phyloP scores from a whole-genome alignment of 768 basidiomycete genomes.

The Amanita thiersii region DNA sequence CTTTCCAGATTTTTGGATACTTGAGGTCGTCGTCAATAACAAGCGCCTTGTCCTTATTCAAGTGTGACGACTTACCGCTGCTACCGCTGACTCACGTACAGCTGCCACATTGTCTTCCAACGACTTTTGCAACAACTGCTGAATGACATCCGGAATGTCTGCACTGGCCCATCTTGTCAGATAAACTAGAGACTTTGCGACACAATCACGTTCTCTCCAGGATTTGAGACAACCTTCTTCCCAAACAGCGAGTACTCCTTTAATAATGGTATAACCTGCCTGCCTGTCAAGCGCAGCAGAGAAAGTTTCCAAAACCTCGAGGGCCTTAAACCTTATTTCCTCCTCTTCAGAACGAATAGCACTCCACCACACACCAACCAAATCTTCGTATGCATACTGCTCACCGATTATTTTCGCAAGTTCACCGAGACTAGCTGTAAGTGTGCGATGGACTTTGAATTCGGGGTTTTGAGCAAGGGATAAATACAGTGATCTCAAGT shows the following conservation, averaged over 20 bases:
- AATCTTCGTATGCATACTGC: conserved; percentile 55
- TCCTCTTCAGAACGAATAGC: conserved; percentile 50
- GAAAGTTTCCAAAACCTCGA: conserved; percentile 59
- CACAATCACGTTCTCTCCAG: conserved; percentile 78
- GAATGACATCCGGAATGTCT: conserved; percentile 37
- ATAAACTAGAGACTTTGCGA: conserved; percentile 46
- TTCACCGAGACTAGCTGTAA: conserved; percentile 86
- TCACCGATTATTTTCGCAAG: conserved; percentile 79
- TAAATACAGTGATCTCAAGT: conserved; percentile 62
- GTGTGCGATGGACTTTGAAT: conserved; percentile 62
- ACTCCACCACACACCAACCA: conserved; percentile 67
- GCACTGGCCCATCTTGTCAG: conserved; percentile 34
- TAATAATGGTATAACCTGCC: conserved; percentile 36
- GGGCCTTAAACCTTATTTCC: conserved; percentile 63
- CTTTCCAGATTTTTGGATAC: conserved; percentile 39
- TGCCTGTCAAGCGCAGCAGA: conserved; percentile 42
- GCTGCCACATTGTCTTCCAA: conserved; percentile 77
- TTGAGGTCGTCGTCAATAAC: conserved; percentile 15
- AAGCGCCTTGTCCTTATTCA: neutral
- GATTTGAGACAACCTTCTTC: conserved; percentile 45
- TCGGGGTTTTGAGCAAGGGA: conserved; percentile 53
- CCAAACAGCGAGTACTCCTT: conserved; percentile 46
- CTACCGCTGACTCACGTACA: conserved; percentile 71
- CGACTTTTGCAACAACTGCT: conserved; percentile 47
- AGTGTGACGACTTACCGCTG: conserved; percentile 39